Base-by-base conservation (phyloP, 805 yeast species). In the Yamadazyma olivae region DNA sequence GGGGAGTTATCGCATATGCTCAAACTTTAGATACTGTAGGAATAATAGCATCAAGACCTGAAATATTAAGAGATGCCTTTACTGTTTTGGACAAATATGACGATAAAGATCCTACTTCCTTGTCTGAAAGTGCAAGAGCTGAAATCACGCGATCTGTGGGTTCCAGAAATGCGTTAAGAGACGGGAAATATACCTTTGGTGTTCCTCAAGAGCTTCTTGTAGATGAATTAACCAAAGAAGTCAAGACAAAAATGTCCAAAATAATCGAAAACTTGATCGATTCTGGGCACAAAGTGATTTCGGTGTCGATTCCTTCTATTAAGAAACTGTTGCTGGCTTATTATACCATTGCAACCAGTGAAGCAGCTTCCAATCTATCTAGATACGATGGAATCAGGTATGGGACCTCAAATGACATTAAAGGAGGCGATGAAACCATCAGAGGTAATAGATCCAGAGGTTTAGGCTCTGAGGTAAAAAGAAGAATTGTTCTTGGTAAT, bases 11-110 rank as follows among this genome's bases (percentile, higher is more conserved):
- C 3, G 80, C 96, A 0, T 91, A 90, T 60, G 96, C 97, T 1
- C 98, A 95, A 59, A 81, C 91, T 26, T 67, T 93, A 36, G 99
- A 93, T 54, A 90, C 98, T 0, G 96, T 93, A 2, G 99, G 99
- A 0, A 72, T 95, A 1, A 37, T 90, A 21, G 65, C 90, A 0
- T 70, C 68, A 12, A 64, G 74, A 20, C 44, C 84, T 5, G 58
- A 54, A 0, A 49, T 61, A 0, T 46, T 84, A 2, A 51, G 58
- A 18, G 51, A 56, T 12, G 86, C 81, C 0, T 90, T 73, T 53
- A 40, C 55, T 1, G 64, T 74, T 0, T 51, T 93, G 32, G 81
- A 89, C 54, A 50, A 58, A 17, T 59, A 67, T 48, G 99, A 93
- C 56, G 50, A 56, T 0, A 77, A 78, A 32, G 99, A 93, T 57